Evolutionary conservation across 2,329 filamentous ascomycete species (phyloP).

Genomic region (Trichoderma asperellum): DNA sequence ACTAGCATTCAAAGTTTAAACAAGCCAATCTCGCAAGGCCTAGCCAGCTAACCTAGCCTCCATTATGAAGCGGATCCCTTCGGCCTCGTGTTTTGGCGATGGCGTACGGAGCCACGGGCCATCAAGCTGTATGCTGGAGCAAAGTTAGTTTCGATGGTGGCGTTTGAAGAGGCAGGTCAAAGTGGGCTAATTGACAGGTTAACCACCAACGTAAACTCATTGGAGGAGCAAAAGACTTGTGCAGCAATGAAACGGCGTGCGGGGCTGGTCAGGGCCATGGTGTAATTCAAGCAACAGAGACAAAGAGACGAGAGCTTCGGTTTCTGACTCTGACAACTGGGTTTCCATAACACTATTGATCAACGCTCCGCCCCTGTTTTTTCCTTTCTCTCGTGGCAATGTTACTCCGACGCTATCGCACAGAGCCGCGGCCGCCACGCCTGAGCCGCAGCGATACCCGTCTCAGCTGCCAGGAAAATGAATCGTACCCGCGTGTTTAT

Average conservation of each 20-base stretch:
- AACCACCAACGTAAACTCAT: not conserved
- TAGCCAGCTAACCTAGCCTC: not conserved
- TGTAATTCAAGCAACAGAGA: not conserved
- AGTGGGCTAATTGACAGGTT: slow-evolving; percentile 10
- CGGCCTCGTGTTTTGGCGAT: slow-evolving; percentile 3
- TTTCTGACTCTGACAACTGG: not conserved
- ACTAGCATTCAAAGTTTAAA: slow-evolving; percentile 5
- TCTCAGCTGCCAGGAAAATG: not conserved
- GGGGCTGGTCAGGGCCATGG: not conserved
- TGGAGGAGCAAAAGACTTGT: slow-evolving; percentile 6
- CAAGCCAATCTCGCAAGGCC: slow-evolving; percentile 2
- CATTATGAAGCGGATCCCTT: not conserved
- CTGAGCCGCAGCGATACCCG: slow-evolving; percentile 13
- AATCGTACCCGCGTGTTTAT: not conserved
- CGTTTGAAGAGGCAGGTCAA: not conserved
- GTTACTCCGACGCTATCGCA: not conserved
- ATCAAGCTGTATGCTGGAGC: slow-evolving; percentile 3
- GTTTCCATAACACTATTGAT: not conserved
- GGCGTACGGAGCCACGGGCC: not conserved
- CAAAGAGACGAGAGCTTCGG: not conserved
- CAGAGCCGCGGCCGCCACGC: slow-evolving; percentile 5
- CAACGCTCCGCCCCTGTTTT: not conserved
- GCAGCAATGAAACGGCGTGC: not conserved
- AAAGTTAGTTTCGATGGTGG: slow-evolving; percentile 20
- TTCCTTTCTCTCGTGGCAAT: not conserved